Percentiles rank a stretch among this genome's conserved stretches.
These are phyloP conservation scores for Cytospora leucostoma DNA, from an alignment of 2,329 filamentous ascomycete genomes.

Conservation along the genomic window DNA sequence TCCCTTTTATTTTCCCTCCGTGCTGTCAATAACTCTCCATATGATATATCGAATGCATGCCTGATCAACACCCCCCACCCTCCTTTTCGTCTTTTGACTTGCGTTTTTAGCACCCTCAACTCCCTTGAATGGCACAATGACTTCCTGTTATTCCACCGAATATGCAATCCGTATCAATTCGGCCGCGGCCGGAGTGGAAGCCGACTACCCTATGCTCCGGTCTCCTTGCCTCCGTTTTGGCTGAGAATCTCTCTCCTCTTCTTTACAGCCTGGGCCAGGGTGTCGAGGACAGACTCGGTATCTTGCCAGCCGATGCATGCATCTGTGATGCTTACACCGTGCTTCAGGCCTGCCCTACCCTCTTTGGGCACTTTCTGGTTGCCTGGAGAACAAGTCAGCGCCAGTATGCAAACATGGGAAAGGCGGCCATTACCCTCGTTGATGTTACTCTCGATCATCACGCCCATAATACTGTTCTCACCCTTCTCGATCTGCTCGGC, in stretches of 20 bases:
- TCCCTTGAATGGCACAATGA: slow-evolving; percentile 2
- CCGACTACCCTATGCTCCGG: slow-evolving; percentile 19
- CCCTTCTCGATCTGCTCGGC: slow-evolving; percentile 84
- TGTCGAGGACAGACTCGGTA: slow-evolving; percentile 75
- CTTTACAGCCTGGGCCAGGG: slow-evolving; percentile 77
- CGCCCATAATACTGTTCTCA: slow-evolving; percentile 87
- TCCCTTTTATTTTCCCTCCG: not conserved
- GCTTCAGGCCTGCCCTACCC: slow-evolving; percentile 81
- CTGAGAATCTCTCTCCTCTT: slow-evolving; percentile 59
- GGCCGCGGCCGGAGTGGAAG: slow-evolving; percentile 23
- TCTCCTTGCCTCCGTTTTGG: slow-evolving; percentile 33
- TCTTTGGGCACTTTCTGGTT: slow-evolving; percentile 89
- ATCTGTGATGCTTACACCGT: slow-evolving; percentile 96
- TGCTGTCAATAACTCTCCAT: not conserved
- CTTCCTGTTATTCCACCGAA: not conserved
- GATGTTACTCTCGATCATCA: slow-evolving; percentile 99
- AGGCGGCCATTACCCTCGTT: slow-evolving; percentile 69
- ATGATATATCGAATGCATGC: not conserved
- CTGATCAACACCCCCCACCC: too few species aligned
- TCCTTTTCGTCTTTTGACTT: too few species aligned
- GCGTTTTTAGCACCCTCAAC: slow-evolving; percentile 2
- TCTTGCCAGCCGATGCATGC: slow-evolving; percentile 95
- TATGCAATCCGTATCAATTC: not conserved
- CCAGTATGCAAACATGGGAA: not conserved
- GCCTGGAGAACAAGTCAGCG: slow-evolving; percentile 50